phyloP scores from a whole-genome alignment of 108 stramenopile genomes.

The Nitzschia sp. region DNA sequence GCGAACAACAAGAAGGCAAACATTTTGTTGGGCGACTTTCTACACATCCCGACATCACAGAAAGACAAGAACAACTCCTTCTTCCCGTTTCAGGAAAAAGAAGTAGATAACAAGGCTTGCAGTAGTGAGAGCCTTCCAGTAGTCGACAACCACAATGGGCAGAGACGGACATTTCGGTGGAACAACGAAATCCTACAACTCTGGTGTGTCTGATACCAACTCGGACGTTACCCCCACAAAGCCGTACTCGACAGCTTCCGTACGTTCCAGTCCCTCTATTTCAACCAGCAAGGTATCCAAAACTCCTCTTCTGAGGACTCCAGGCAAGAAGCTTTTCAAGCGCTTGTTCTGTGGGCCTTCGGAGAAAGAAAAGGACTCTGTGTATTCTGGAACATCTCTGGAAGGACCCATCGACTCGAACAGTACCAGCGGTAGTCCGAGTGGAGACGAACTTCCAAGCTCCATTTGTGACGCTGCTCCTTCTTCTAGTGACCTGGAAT shows the following conservation, averaged over 20 bases:
- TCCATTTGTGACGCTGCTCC: not conserved
- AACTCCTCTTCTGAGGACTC: constrained; percentile 1
- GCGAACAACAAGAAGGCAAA: too few species aligned
- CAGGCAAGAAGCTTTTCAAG: constrained; percentile 12
- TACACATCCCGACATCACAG: too few species aligned
- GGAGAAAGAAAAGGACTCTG: not conserved
- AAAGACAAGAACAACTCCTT: too few species aligned
- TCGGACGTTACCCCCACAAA: not conserved
- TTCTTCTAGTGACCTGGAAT: too few species aligned
- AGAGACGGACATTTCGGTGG: constrained; percentile 1
- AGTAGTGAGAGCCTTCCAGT: too few species aligned
- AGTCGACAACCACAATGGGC: not conserved
- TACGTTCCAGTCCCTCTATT: not conserved
- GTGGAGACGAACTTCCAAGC: not conserved
- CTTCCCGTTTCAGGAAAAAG: too few species aligned
- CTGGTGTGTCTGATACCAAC: too few species aligned
- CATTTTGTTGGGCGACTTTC: too few species aligned
- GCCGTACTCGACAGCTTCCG: not conserved
- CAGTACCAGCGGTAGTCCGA: constrained; percentile 9
- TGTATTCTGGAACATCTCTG: constrained; percentile 6
- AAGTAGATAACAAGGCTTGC: too few species aligned
- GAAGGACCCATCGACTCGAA: constrained; percentile 17
- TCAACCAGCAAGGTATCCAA: not conserved
- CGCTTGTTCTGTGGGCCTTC: constrained; percentile 10
- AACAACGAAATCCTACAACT: not conserved